Evolutionary conservation across 2,329 filamentous ascomycete genomes (phyloP).

Genomic region (Chrysosporium keratinophilum): DNA sequence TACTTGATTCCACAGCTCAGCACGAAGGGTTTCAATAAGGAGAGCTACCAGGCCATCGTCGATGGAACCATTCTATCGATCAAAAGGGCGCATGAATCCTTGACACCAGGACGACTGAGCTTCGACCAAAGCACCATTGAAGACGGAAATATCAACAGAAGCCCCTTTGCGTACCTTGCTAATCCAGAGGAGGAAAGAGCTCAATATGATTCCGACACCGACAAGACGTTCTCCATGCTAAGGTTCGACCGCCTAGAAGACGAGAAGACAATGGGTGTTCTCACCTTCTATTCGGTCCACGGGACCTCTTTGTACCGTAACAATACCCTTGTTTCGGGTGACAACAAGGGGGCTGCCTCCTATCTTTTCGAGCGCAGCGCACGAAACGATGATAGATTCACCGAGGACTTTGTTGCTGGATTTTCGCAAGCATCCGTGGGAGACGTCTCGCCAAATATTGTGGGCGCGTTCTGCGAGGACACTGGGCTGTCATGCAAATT

Average conservation of each 20-base stretch:
- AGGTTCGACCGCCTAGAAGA: constrained; percentile 66
- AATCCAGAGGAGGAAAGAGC: constrained; percentile 69
- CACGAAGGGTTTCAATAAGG: constrained; percentile 70
- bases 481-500: constrained; percentile 45
- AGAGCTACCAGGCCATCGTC: constrained; percentile 82
- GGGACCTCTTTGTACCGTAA: constrained; percentile 85
- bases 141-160: constrained; percentile 80
- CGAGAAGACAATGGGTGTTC: constrained; percentile 63
- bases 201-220: constrained; percentile 54
- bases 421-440: constrained; percentile 89
- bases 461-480: constrained; percentile 84
- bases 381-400: constrained; percentile 44
- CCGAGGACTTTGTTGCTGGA: constrained; percentile 68
- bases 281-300: constrained; percentile 89
- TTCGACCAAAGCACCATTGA: constrained; percentile 59
- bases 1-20: constrained; percentile 89
- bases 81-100: constrained; percentile 62
- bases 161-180: constrained; percentile 73
- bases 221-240: constrained; percentile 70
- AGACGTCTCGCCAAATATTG: constrained; percentile 79
- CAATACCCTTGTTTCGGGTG: constrained; percentile 82
- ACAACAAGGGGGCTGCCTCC: constrained; percentile 92
- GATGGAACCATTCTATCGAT: constrained; percentile 76
- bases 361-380: constrained; percentile 69
- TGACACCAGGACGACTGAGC: constrained; percentile 60